These are phyloP conservation scores for Trichomonascus vanleenenianus DNA, from an alignment of 805 yeast species.

Conservation along the genomic window DNA sequence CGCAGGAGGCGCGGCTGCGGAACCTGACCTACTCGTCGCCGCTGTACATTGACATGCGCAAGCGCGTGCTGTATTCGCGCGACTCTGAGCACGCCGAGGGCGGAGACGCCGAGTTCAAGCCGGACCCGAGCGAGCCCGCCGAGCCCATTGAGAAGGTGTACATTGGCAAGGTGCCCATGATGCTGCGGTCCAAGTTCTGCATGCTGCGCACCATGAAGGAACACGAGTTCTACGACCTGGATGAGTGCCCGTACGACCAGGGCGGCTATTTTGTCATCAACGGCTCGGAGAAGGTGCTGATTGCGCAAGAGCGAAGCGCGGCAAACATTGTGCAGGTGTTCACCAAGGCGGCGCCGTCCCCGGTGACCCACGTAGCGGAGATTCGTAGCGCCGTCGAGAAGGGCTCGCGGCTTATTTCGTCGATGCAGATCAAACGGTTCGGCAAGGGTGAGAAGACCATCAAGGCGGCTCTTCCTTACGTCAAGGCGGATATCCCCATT, in stretches of 20 bases:
- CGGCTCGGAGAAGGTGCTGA: constrained; percentile 96
- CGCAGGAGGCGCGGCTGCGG: constrained; percentile 96
- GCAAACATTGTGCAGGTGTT: constrained; percentile 98
- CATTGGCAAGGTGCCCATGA: constrained; percentile 95
- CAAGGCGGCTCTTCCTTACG: constrained; percentile 92
- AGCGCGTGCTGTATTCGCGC: constrained; percentile 74
- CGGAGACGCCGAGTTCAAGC: constrained; percentile 51
- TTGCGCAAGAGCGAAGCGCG: constrained; percentile 98
- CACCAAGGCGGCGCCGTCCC: constrained; percentile 95
- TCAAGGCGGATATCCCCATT: constrained; percentile 93
- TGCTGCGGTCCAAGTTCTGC: constrained; percentile 96
- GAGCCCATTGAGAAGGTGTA: constrained; percentile 73
- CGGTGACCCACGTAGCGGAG: constrained; percentile 92
- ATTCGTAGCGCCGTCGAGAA: constrained; percentile 94
- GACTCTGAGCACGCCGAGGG: constrained; percentile 43
- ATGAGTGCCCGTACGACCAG: constrained; percentile 99
- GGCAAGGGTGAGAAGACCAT: constrained; percentile 82
- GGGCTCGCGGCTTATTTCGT: constrained; percentile 90
- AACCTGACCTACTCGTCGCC: constrained; percentile 96
- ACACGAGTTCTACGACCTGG: constrained; percentile 87
- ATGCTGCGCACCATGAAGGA: constrained; percentile 83
- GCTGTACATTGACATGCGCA: constrained; percentile 90
- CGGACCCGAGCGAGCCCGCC: constrained; percentile 53
- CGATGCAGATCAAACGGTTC: constrained; percentile 87
- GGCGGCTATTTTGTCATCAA: constrained; percentile 98